Percentiles rank a stretch among this genome's conserved stretches.
These are phyloP conservation scores for Neurospora terricola DNA, from an alignment of 495 filamentous ascomycete species.

Conservation along the genomic window DNA sequence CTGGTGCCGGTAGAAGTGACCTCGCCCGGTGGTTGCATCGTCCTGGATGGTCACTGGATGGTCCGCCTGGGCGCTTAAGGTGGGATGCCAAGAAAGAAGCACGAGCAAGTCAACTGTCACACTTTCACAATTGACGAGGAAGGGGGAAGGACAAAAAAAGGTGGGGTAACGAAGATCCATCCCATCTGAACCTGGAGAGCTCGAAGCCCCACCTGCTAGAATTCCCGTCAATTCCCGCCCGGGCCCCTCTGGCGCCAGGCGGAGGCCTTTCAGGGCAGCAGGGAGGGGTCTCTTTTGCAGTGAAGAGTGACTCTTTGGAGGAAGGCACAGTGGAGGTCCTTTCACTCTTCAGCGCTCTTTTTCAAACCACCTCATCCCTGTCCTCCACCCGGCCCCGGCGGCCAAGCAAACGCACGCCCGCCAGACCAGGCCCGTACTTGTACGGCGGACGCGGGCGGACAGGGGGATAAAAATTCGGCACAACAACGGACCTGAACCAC, in stretches of 20 bases:
- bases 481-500: background rate
- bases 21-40: background rate
- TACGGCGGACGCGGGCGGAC: background rate
- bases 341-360: background rate
- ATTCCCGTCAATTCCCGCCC: no score
- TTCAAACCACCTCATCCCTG: background rate
- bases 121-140: background rate
- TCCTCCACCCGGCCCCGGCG: background rate
- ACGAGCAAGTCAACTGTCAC: background rate
- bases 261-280: background rate
- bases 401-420: background rate
- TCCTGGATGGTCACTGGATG: conserved; percentile 2
- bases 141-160: background rate
- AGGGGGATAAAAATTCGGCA: background rate
- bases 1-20: background rate
- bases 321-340: background rate
- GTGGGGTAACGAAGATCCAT: background rate
- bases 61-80: conserved; percentile 18
- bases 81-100: conserved; percentile 8
- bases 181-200: conserved; percentile 2
- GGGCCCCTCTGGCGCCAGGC: background rate
- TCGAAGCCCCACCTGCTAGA: background rate
- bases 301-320: background rate
- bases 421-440: background rate
- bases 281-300: background rate